A percentile compares a stretch with the other conserved stretches of the same genome.
Evolutionary conservation across 257 asterid genomes (phyloP).

Genomic region (Solanum virginianum): DNA sequence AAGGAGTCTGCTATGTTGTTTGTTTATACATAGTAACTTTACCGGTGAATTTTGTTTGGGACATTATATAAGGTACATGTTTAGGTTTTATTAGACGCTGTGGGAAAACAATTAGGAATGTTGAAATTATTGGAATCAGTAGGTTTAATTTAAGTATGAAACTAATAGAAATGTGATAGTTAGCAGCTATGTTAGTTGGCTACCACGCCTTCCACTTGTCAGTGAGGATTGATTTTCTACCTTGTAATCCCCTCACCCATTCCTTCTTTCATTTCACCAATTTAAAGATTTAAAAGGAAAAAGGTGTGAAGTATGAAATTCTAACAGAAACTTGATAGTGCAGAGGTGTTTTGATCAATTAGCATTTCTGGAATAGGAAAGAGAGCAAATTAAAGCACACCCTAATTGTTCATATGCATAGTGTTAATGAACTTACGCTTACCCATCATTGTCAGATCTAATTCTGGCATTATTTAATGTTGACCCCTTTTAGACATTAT

Average conservation of each 20-base stretch:
- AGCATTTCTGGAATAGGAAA: not conserved
- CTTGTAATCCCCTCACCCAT: no score
- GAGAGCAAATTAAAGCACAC: not conserved
- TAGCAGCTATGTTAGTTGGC: no score
- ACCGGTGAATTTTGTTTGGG: not conserved
- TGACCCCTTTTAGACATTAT: not conserved
- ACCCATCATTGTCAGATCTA: not conserved
- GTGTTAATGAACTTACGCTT: not conserved
- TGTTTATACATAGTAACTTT: not conserved
- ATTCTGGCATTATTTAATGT: not conserved
- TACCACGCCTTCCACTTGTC: no score
- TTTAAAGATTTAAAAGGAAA: no score
- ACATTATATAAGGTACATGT: not conserved
- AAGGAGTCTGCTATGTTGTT: not conserved
- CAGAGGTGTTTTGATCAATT: not conserved
- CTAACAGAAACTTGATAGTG: no score
- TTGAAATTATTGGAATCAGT: not conserved
- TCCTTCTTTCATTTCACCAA: no score
- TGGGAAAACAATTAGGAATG: not conserved
- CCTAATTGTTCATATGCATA: not conserved
- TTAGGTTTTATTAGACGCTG: not conserved
- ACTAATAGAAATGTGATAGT: no score
- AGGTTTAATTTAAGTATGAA: not conserved
- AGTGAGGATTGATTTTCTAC: no score
- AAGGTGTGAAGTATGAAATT: no score